Percentiles rank a stretch among this genome's conserved stretches.
Evolutionary conservation across 371 early-diverging fungal genomes (phyloP).

Genomic region (Lichtheimia ornata): DNA sequence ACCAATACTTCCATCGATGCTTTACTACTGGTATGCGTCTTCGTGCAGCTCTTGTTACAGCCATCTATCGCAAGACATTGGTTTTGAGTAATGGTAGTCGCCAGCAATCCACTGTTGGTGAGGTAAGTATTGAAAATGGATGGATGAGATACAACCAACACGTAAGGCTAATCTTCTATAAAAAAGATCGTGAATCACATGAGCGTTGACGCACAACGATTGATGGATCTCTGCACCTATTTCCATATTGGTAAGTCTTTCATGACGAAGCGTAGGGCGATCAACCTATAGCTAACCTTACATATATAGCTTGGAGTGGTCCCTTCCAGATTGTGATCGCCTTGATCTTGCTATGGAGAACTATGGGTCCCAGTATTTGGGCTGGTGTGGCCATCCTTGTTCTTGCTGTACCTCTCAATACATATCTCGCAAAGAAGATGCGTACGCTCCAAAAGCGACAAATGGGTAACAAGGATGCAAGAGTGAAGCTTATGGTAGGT

Average conservation of each 20-base stretch:
- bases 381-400: slow-evolving; percentile 89
- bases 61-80: slow-evolving; percentile 88
- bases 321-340: slow-evolving; percentile 88
- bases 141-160: too few species aligned
- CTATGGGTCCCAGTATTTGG: slow-evolving; percentile 84
- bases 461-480: slow-evolving; percentile 89
- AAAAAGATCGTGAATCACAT: slow-evolving; percentile 84
- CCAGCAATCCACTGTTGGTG: slow-evolving; percentile 82
- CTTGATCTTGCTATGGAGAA: slow-evolving; percentile 76
- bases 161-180: neutral
- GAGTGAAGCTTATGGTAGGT: slow-evolving; percentile 82
- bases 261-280: neutral
- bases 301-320: slow-evolving; percentile 73
- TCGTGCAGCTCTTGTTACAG: slow-evolving; percentile 83
- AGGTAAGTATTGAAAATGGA: slow-evolving; percentile 21
- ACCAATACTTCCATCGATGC: slow-evolving; percentile 89
- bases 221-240: slow-evolving; percentile 72
- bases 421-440: slow-evolving; percentile 63
- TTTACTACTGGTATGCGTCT: slow-evolving; percentile 80
- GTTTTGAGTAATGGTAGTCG: slow-evolving; percentile 80
- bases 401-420: slow-evolving; percentile 75
- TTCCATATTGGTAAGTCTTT: slow-evolving; percentile 64
- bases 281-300: neutral
- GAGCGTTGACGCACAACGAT: slow-evolving; percentile 87
- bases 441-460: slow-evolving; percentile 78